phyloP scores from a whole-genome alignment of 208 protist genomes.

The Crithidia expoeki region DNA sequence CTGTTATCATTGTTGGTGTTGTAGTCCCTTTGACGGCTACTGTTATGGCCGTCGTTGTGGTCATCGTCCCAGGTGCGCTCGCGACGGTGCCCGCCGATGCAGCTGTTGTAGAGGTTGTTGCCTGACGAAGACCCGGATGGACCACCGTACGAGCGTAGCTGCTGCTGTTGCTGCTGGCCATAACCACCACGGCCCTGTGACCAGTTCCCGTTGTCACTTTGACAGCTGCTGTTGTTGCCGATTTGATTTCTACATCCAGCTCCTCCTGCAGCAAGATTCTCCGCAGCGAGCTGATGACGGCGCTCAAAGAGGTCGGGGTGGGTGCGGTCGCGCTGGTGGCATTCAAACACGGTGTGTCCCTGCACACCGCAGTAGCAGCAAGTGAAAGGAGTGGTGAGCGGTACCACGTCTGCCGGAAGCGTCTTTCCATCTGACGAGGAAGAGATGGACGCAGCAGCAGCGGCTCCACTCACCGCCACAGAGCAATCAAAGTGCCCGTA shows the following conservation, averaged over 20 bases:
- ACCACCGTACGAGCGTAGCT: conserved; percentile 9
- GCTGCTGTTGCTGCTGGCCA: neutral
- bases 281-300: conserved; percentile 28
- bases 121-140: neutral
- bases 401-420: conserved; percentile 13
- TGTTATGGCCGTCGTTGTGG: conserved; percentile 7
- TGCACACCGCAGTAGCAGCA: conserved; percentile 71
- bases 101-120: conserved; percentile 15
- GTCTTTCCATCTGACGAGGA: conserved; percentile 11
- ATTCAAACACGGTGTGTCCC: conserved; percentile 77
- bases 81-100: conserved; percentile 18
- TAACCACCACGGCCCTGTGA: neutral
- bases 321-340: conserved; percentile 40
- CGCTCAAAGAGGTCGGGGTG: conserved; percentile 60
- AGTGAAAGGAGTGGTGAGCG: conserved; percentile 18
- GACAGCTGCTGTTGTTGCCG: conserved; percentile 14
- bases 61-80: conserved; percentile 27
- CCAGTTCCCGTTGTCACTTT: conserved; percentile 14
- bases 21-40: neutral
- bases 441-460: neutral
- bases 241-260: conserved; percentile 11
- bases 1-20: conserved; percentile 5
- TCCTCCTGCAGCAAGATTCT: conserved; percentile 1
- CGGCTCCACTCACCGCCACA: conserved; percentile 5
- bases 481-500: conserved; percentile 79